Base-by-base conservation (phyloP, 768 basidiomycete genomes). In the Boletus vinaceobasis region DNA sequence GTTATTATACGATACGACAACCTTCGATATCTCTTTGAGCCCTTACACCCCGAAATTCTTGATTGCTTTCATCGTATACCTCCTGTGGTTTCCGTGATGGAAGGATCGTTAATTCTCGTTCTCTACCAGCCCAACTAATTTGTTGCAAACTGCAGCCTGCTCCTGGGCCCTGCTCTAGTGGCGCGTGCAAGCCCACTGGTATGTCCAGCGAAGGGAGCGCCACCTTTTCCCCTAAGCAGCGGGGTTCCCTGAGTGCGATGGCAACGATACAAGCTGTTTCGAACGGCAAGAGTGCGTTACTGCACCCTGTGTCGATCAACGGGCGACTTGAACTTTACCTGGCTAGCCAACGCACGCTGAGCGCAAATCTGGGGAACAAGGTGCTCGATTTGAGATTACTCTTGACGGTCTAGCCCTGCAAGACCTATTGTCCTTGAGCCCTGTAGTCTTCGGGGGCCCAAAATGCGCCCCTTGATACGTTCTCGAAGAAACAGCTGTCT, bases 41-140 rank as follows among this genome's bases (percentile, higher is more conserved):
- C 17, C 6, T 23, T 43, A 29, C 15, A n/a, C 32, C 5, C 1
- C 43, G 13, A 47, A 35, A 19, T 5, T n/a, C 11, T 15, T 19
- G 26, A 31, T 23, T 15, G 23, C 27, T 17, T 29, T 39, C 43
- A n/a, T 40, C 42, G 50, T 3, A 42, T 26, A 10, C 60, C 56
- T 8, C 31, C 52, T 51, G 36, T 17, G 6, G 15, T 42, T 52
- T 35, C 61, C 53, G 35, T 66, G 53, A 52, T 58, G 62, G 39
- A 60, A 66, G 61, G 79, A 83, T 59, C 77, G 69, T 60, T 82
- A 79, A 62, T 84, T 81, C 14, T 79, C 78, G 59, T 80, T 81
- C 61, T 81, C 80, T 58, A 81, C 63, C 35, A 79, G 74, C 14
- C 79, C 81, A 29, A 79, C 68, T 9, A 76, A 73, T 40, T 74